Evolutionary conservation across 768 basidiomycete genomes (phyloP), one percentile per base, ranked within the genome.

Genomic region (Rhodotorula sphaerocarpa): DNA sequence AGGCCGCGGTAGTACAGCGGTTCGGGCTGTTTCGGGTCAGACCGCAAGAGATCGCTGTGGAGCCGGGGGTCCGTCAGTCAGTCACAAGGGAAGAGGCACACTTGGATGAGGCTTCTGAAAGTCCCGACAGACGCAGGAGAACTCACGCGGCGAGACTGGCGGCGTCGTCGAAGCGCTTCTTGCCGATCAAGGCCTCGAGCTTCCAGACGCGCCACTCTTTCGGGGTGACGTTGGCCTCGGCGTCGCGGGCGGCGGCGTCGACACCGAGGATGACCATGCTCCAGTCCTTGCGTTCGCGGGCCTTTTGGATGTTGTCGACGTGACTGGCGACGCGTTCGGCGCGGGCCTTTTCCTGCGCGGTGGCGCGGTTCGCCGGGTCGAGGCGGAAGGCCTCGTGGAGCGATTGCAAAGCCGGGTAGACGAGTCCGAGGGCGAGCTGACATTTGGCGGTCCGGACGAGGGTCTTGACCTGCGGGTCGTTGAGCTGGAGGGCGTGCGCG

Each of bases 381-480:
- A 86, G 59, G 7, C 80, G 70, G 33, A 87, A 77, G 23, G 83
- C 81, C 15, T 78, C 74, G n/a, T 84, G 80, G 50, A 89, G 77
- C 1, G 84, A 82, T 12, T 84, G 83, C 20, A 83, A 78, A 3
- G 88, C 86, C 18, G 83, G 81, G 2, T 80, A 80, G 0, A 85
- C 79, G 3, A 82, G 80, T 4, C 87, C 90, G 11, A 88, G 79
- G 1, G 87, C 87, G 21, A 89, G 79, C 65, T 92, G 89, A 75
- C 89, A 91, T 54, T 86, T 82, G 0, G 86, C 88, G 9, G 90
- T 81, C 5, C 90, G 86, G 41, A 88, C 78, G 51, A 91, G 81
- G 15, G 88, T 90, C 74, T 91, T 91, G 2, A 83, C 67, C 7
- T 84, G 82, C 11, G 86, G 86, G 18, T 77, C 71, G 12, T 66